Conservation (phyloP, 1,139 yeast species). For the Candida sanyaensis region DNA sequence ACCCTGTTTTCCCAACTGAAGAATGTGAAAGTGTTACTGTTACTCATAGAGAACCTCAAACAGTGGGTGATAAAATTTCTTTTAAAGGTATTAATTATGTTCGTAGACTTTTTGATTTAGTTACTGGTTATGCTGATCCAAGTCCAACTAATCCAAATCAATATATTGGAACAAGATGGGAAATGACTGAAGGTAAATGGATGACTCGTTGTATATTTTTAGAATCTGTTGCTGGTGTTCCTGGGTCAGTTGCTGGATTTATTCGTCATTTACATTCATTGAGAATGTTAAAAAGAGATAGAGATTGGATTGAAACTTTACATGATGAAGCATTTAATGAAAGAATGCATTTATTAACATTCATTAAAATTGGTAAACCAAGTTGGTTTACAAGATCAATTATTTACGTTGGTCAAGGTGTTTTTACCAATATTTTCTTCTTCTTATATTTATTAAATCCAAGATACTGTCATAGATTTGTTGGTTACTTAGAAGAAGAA, state of each 20-base stretch:
- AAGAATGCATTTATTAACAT: conserved; percentile 74
- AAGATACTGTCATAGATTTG: conserved; percentile 70
- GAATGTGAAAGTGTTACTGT: conserved; percentile 50
- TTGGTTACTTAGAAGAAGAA: conserved; percentile 79
- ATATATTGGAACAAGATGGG: conserved; percentile 48
- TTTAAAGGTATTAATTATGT: conserved; percentile 43
- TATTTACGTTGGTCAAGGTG: conserved; percentile 69
- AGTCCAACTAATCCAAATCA: conserved; percentile 24
- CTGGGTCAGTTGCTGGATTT: conserved; percentile 77
- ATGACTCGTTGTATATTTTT: conserved; percentile 66
- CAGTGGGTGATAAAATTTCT: conserved; percentile 56
- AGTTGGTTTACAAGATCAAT: conserved; percentile 57
- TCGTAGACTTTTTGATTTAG: conserved; percentile 56
- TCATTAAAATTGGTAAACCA: conserved; percentile 66
- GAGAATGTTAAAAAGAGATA: conserved; percentile 62
- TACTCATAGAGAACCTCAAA: conserved; percentile 56
- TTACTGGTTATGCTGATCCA: conserved; percentile 67
- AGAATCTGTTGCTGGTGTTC: conserved; percentile 78
- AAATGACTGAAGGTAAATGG: conserved; percentile 69
- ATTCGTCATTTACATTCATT: conserved; percentile 65
- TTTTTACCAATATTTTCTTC: conserved; percentile 68
- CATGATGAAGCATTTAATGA: conserved; percentile 80
- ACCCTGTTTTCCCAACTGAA: conserved; percentile 49
- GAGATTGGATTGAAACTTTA: conserved; percentile 77
- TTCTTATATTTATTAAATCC: conserved; percentile 61